phyloP scores from a whole-genome alignment of 495 filamentous ascomycete species.

The Margaritispora aquatica region DNA sequence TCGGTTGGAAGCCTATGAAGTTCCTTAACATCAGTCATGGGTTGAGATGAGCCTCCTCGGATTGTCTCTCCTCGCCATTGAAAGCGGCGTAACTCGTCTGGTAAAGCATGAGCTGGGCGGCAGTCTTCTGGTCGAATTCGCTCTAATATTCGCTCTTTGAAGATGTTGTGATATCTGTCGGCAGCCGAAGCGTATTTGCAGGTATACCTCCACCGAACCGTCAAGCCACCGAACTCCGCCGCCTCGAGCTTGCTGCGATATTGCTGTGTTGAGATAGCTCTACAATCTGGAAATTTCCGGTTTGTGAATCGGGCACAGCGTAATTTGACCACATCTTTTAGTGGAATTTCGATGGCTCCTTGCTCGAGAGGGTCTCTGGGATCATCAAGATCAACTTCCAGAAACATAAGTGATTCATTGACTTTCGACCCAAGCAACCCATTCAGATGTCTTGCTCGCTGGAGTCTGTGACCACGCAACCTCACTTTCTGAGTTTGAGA shows the following conservation, averaged over 20 bases:
- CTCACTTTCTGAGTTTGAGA: conserved; percentile 20
- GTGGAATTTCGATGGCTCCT: conserved; percentile 35
- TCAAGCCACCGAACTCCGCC: conserved; percentile 21
- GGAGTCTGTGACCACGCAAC: conserved; percentile 36
- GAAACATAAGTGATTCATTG: conserved; percentile 50
- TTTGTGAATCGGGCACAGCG: conserved; percentile 49
- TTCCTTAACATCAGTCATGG: background rate
- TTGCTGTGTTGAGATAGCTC: conserved; percentile 11
- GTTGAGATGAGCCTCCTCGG: conserved; percentile 24
- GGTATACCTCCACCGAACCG: conserved; percentile 30
- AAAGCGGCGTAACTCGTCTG: conserved; percentile 20
- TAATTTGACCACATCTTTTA: conserved; percentile 27
- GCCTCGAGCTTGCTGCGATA: conserved; percentile 18
- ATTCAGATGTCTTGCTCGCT: conserved; percentile 31
- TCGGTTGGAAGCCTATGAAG: background rate
- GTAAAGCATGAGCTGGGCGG: conserved; percentile 2
- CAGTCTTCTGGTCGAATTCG: conserved; percentile 21
- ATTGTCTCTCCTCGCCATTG: conserved; percentile 28
- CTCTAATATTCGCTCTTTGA: conserved; percentile 22
- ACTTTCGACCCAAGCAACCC: conserved; percentile 34
- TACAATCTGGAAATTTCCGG: conserved; percentile 30
- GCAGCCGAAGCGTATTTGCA: conserved; percentile 22
- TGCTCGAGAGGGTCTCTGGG: conserved; percentile 31
- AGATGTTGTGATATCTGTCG: conserved; percentile 20
- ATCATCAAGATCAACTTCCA: conserved; percentile 40